Evolutionary conservation across 768 basidiomycete species (phyloP).

Genomic region (Pisolithus orientalis): DNA sequence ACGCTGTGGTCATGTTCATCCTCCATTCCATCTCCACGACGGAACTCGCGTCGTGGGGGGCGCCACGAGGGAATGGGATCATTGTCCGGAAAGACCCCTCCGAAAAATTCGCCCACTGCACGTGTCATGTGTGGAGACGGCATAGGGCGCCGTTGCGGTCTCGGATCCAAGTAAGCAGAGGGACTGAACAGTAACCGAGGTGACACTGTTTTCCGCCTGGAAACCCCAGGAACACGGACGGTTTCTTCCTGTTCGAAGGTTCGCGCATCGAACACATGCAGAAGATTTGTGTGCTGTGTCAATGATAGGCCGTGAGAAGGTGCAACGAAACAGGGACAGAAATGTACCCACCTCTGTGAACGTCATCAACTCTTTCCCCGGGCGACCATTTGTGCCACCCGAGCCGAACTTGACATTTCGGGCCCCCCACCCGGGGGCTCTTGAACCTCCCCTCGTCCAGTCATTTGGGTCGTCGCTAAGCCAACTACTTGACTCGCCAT

Average conservation of each 20-base stretch:
- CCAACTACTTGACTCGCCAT: slow-evolving; percentile 43
- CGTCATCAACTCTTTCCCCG: slow-evolving; percentile 70
- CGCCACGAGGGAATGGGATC: slow-evolving; percentile 14
- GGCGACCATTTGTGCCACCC: slow-evolving; percentile 39
- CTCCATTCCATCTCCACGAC: slow-evolving; percentile 20
- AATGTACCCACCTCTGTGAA: slow-evolving; percentile 73
- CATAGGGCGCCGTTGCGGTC: slow-evolving; percentile 11
- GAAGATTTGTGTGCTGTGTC: slow-evolving; percentile 65
- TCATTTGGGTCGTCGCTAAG: slow-evolving; percentile 62
- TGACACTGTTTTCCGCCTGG: slow-evolving; percentile 11
- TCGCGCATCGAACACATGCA: slow-evolving; percentile 83
- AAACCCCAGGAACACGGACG: slow-evolving; percentile 47
- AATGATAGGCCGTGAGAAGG: slow-evolving; percentile 6
- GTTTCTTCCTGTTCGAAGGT: slow-evolving; percentile 79
- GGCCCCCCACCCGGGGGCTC: slow-evolving; percentile 78
- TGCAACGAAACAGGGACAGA: neutral
- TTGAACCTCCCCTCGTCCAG: slow-evolving; percentile 50
- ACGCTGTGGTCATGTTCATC: slow-evolving; percentile 40
- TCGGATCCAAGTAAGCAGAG: slow-evolving; percentile 7
- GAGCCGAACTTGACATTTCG: slow-evolving; percentile 82
- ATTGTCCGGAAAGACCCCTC: slow-evolving; percentile 18
- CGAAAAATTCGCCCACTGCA: slow-evolving; percentile 54
- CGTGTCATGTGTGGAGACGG: slow-evolving; percentile 35
- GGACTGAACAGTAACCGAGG: slow-evolving; percentile 8
- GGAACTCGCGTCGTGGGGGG: slow-evolving; percentile 14